Conservation (phyloP, 2,329 filamentous ascomycete species). For the Phialocephala subalpina region DNA sequence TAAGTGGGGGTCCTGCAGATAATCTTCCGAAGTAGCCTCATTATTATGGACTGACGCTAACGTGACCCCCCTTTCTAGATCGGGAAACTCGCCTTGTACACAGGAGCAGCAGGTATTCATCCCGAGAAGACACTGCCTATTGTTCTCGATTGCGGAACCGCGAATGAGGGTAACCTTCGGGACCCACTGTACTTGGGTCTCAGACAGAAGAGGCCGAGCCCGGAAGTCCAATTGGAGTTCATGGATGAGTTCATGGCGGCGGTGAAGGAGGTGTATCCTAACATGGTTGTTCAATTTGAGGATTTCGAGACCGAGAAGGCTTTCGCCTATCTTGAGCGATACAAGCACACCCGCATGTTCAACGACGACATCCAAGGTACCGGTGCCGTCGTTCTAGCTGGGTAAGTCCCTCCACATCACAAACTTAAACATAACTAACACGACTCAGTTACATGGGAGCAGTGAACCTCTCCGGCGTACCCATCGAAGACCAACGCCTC, state of each 20-base stretch:
- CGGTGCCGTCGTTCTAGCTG: slow-evolving; percentile 90
- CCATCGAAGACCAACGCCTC: slow-evolving; percentile 87
- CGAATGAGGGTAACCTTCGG: slow-evolving; percentile 70
- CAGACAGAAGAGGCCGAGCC: slow-evolving; percentile 79
- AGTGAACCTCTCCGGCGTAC: slow-evolving; percentile 86
- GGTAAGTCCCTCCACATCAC: slow-evolving; percentile 55
- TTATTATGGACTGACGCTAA: slow-evolving; percentile 11
- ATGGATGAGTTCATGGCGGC: slow-evolving; percentile 98
- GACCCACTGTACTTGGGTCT: slow-evolving; percentile 89
- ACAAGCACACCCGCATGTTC: slow-evolving; percentile 95
- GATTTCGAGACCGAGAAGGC: slow-evolving; percentile 94
- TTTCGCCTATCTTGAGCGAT: slow-evolving; percentile 91
- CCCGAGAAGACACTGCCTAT: slow-evolving; percentile 83
- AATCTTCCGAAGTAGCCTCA: neutral
- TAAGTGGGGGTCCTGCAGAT: slow-evolving; percentile 51
- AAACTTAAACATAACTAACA: slow-evolving; percentile 20
- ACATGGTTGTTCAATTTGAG: slow-evolving; percentile 87
- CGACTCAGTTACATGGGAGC: slow-evolving; percentile 66
- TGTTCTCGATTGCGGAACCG: slow-evolving; percentile 71
- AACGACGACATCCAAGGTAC: slow-evolving; percentile 99
- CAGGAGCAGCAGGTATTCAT: slow-evolving; percentile 92
- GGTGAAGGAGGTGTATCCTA: slow-evolving; percentile 74
- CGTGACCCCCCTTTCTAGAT: slow-evolving; percentile 57
- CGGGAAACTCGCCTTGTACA: slow-evolving; percentile 95
- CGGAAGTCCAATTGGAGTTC: slow-evolving; percentile 85